phyloP scores from a whole-genome alignment of 306 rosid species.

The Fragaria iinumae region DNA sequence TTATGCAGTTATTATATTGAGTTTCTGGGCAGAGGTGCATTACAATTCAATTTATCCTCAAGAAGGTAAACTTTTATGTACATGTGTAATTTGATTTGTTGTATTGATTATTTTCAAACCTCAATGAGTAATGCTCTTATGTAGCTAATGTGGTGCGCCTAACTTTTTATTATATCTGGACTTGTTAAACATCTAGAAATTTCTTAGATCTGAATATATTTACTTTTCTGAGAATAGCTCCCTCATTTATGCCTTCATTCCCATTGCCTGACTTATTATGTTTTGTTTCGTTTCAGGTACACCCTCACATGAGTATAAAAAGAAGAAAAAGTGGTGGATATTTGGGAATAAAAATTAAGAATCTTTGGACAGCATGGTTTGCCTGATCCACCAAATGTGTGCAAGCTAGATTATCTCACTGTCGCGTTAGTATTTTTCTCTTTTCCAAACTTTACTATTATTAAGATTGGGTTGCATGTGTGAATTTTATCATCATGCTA shows the following conservation, averaged over 20 bases:
- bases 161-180: neutral
- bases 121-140: neutral
- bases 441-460: neutral
- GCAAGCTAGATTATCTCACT: neutral
- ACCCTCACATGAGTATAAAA: constrained; percentile 55
- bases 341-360: constrained; percentile 61
- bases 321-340: constrained; percentile 82
- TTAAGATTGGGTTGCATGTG: neutral
- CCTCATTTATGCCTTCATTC: neutral
- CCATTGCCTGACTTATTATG: neutral
- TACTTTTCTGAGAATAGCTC: neutral
- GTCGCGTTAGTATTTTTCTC: neutral
- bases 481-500: constrained; percentile 7
- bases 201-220: neutral
- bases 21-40: constrained; percentile 99
- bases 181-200: neutral
- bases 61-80: constrained; percentile 57
- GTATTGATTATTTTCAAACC: neutral
- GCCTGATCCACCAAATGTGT: neutral
- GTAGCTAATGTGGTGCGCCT: neutral
- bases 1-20: constrained; percentile 72
- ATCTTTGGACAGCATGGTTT: constrained; percentile 14
- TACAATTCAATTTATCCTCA: constrained; percentile 87
- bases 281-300: constrained; percentile 39
- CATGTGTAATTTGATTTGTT: neutral